Percentiles rank a stretch among this genome's conserved stretches.
These are phyloP conservation scores for Saccharomyces mikatae DNA, from an alignment of 805 yeast species.

Conservation along the genomic window DNA sequence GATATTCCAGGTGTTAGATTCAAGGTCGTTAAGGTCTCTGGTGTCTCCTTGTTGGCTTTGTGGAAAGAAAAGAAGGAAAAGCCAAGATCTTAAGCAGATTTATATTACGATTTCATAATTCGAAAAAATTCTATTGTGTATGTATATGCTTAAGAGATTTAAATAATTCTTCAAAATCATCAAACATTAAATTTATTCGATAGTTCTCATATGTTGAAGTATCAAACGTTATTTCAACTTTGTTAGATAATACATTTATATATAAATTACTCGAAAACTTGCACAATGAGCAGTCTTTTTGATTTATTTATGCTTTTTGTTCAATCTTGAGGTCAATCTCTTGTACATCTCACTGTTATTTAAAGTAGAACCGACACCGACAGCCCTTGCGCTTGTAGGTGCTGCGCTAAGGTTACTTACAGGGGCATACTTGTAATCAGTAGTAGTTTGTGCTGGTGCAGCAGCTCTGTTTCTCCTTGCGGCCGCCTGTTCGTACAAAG, in stretches of 20 bases:
- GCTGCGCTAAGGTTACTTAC: conserved; percentile 46
- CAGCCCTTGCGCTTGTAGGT: conserved; percentile 32
- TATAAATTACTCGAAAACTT: not conserved
- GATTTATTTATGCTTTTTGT: conserved; percentile 19
- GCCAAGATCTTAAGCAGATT: conserved; percentile 79
- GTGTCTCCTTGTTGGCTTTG: conserved; percentile 96
- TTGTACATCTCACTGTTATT: conserved; percentile 73
- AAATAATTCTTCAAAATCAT: not conserved
- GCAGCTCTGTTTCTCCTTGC: conserved; percentile 91
- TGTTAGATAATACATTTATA: not conserved
- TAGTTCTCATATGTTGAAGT: not conserved
- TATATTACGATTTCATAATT: not conserved
- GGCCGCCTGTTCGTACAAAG: conserved; percentile 83
- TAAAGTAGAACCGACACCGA: conserved; percentile 45
- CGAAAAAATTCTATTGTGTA: not conserved
- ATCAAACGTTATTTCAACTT: not conserved
- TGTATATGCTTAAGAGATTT: not conserved
- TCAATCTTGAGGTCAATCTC: conserved; percentile 48
- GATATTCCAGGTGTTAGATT: conserved; percentile 99
- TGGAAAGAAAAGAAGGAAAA: conserved; percentile 99
- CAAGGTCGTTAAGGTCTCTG: conserved; percentile 98
- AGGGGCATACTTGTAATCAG: conserved; percentile 88
- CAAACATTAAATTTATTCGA: not conserved
- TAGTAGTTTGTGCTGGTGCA: conserved; percentile 83
- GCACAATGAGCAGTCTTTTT: not conserved